phyloP scores from a whole-genome alignment of 2,329 filamentous ascomycete genomes.

The Aspergillus nomiae region DNA sequence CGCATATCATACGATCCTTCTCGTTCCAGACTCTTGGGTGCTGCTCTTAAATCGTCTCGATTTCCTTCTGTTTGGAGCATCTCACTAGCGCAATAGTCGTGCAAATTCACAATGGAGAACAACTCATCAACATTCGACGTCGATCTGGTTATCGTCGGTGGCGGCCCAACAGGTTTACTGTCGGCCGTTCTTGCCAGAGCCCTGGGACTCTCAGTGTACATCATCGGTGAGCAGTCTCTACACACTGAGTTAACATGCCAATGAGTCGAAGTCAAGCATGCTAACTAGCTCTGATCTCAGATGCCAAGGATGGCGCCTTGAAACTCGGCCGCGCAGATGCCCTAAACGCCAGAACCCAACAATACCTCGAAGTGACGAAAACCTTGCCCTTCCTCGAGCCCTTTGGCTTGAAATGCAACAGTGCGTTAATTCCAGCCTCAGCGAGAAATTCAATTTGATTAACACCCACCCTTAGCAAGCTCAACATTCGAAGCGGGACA shows the following conservation, averaged over 20 bases:
- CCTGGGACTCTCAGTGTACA: neutral
- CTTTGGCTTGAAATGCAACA: conserved; percentile 5
- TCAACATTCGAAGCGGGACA: conserved; percentile 8
- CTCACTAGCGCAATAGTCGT: neutral
- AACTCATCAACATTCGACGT: neutral
- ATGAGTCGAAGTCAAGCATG: neutral
- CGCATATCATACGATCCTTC: neutral
- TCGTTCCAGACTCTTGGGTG: neutral
- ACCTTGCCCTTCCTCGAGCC: neutral
- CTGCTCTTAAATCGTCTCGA: neutral
- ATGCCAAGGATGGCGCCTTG: conserved; percentile 2
- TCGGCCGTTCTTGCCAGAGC: conserved; percentile 2
- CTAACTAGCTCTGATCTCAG: neutral
- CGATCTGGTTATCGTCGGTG: conserved; percentile 1
- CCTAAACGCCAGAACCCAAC: conserved; percentile 6
- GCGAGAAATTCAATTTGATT: neutral
- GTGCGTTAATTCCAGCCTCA: neutral
- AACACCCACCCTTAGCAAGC: neutral
- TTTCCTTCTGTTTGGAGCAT: neutral
- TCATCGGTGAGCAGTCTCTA: neutral
- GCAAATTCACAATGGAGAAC: neutral
- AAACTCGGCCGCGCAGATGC: conserved; percentile 4
- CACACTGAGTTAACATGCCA: neutral
- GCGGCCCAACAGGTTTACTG: conserved; percentile 2
- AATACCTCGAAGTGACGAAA: conserved; percentile 3